Percentiles rank a stretch among this genome's conserved stretches.
These are phyloP conservation scores for Tetracladium setigerum DNA, from an alignment of 495 filamentous ascomycete species.

Conservation along the genomic window DNA sequence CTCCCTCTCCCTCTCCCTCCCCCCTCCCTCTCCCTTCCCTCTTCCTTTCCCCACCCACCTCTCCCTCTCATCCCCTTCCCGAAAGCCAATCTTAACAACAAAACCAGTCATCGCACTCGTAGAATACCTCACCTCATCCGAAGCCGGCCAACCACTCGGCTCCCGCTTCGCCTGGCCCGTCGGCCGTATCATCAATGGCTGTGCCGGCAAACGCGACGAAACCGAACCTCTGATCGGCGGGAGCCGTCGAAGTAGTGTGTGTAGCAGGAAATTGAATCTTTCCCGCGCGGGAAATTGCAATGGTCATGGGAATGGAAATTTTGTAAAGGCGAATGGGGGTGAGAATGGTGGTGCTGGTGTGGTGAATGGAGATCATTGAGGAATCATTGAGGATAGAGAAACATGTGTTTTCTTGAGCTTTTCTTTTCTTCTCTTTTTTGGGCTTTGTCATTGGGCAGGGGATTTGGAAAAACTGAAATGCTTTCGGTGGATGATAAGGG, in stretches of 20 bases:
- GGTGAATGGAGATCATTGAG: too few species aligned
- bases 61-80: neutral
- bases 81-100: neutral
- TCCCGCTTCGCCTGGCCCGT: constrained; percentile 20
- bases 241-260: neutral
- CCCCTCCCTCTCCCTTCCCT: neutral
- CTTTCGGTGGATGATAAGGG: too few species aligned
- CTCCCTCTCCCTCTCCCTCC: neutral
- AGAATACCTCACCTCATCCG: constrained; percentile 22
- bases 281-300: neutral
- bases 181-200: constrained; percentile 5
- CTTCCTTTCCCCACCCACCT: neutral
- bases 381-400: too few species aligned
- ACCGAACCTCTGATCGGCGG: neutral
- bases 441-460: too few species aligned
- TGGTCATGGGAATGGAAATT: neutral
- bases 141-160: constrained; percentile 18
- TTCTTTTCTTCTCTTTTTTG: too few species aligned
- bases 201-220: neutral
- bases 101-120: constrained; percentile 20
- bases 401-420: too few species aligned
- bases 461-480: too few species aligned
- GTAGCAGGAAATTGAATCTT: neutral
- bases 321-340: too few species aligned
- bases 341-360: too few species aligned